Evolutionary conservation across 228 moss, liverwort and hornwort genomes (phyloP).

Genomic region (Sphagnum magellanicum): DNA sequence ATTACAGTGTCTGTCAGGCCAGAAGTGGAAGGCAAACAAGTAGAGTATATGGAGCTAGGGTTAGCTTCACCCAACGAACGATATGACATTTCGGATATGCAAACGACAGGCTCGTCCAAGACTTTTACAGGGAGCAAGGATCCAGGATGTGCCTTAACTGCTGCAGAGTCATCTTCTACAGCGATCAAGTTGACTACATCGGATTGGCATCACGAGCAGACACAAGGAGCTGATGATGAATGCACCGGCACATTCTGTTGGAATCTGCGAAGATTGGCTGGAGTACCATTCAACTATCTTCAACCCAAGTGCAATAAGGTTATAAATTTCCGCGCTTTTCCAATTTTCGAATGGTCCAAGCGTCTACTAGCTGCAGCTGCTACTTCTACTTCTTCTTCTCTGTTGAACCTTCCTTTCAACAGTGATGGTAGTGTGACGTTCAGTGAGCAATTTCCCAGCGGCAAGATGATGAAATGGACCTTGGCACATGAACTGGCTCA

Average conservation of each 20-base stretch:
- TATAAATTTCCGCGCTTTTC: too few relatives aligned
- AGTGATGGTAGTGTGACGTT: constrained; percentile 4
- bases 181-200: background rate
- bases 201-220: constrained; percentile 5
- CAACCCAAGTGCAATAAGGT: background rate
- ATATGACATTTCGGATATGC: background rate
- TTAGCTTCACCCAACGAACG: background rate
- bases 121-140: background rate
- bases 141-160: background rate
- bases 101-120: background rate
- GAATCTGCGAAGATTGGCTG: background rate
- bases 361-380: too few relatives aligned
- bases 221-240: background rate
- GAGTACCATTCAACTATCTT: constrained; percentile 3
- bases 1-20: background rate
- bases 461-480: background rate
- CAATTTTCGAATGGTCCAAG: too few relatives aligned
- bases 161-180: background rate
- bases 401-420: constrained; percentile 1
- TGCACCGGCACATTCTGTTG: background rate
- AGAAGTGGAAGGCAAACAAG: background rate
- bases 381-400: too few relatives aligned
- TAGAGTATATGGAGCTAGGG: constrained; percentile 2
- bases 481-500: constrained; percentile 1
- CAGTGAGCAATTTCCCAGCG: background rate